A percentile compares a stretch with the other conserved stretches of the same genome.
Conservation (phyloP, 1,284 basidiomycete genomes). For the Tetrapyrgos nigripes region DNA sequence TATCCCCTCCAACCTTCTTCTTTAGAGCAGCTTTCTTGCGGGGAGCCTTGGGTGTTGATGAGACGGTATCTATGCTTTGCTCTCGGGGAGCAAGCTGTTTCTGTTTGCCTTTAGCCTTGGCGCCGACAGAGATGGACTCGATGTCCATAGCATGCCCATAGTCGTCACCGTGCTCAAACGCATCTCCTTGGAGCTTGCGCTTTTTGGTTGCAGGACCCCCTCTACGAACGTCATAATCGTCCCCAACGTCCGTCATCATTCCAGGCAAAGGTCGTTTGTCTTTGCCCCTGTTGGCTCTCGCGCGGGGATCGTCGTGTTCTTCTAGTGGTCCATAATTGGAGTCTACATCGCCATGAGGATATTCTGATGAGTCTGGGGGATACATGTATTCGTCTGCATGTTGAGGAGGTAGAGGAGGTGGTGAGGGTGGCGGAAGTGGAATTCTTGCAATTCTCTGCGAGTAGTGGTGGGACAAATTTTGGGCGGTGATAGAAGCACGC, state of each 20-base stretch:
- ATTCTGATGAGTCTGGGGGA: conserved; percentile 4
- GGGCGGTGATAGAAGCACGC: conserved; percentile 67
- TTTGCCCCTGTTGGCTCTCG: conserved; percentile 44
- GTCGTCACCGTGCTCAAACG: conserved; percentile 3
- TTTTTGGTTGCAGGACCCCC: conserved; percentile 48
- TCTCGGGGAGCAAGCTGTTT: conserved; percentile 27
- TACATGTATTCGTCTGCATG: conserved; percentile 15
- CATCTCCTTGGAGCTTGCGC: conserved; percentile 44
- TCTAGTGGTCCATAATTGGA: conserved; percentile 6
- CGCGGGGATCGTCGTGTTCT: conserved; percentile 21
- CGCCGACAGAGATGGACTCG: conserved; percentile 7
- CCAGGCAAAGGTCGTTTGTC: conserved; percentile 64
- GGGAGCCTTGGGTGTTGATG: conserved; percentile 40
- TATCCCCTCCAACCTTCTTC: conserved; percentile 54
- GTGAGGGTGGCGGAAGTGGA: conserved; percentile 55
- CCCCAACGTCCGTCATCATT: conserved; percentile 57
- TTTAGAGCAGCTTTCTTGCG: conserved; percentile 48
- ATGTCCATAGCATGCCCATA: conserved; percentile 4
- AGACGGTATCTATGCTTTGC: conserved; percentile 34
- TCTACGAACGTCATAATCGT: conserved; percentile 32
- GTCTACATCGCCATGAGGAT: conserved; percentile 6
- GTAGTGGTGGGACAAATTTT: conserved; percentile 69
- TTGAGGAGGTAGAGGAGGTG: conserved; percentile 35
- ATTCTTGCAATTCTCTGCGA: conserved; percentile 67
- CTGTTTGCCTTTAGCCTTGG: conserved; percentile 44